Evolutionary conservation across 768 basidiomycete species (phyloP), one percentile per base, ranked within the genome.

Genomic region (Rhodotorula babjevae): DNA sequence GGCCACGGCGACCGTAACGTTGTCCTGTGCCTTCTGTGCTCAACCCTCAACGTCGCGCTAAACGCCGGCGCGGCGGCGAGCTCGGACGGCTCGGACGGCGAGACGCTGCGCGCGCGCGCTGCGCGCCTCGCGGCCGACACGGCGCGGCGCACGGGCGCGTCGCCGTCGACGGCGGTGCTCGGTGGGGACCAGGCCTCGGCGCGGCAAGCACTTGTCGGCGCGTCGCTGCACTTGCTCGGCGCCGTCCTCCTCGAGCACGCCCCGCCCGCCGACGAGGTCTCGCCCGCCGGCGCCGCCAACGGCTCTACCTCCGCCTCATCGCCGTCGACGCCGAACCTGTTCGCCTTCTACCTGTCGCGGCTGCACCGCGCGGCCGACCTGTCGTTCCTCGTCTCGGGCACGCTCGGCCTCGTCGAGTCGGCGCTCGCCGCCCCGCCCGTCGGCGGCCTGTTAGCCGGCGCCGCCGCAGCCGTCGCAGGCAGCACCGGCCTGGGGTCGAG

Each of bases 301-400:
- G n/a, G n/a, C n/a, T n/a, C n/a, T n/a, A n/a, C n/a, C n/a, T n/a
- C n/a, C n/a, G n/a, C n/a, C n/a, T n/a, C n/a, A n/a, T n/a, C 33
- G 40, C 1, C 7, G 47, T 36, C 19, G 25, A 6, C 47, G 23
- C n/a, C 90, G 25, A 98, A 99, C 79, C 87, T 92, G 5, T 99
- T 96, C 81, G 85, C 91, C 62, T 93, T 92, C 81, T 97, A 94
- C 80, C 81, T 96, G 63, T 89, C 92, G 74, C 96, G 96, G 81
- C 81, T 98, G 90, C 95, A 99, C 82, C 89, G 95, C 23, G 86
- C 86, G 5, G 88, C 90, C 81, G 96, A 99, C 80, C 92, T 96
- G 77, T 82, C 86, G 36, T 95, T 94, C 81, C 84, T 98, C 61
- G 77, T 92, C 29, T 84, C 87, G 46, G 93, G 95, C 11, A 83